Evolutionary conservation across 2,329 filamentous ascomycete genomes (phyloP).

Genomic region (Triangularia setosa): DNA sequence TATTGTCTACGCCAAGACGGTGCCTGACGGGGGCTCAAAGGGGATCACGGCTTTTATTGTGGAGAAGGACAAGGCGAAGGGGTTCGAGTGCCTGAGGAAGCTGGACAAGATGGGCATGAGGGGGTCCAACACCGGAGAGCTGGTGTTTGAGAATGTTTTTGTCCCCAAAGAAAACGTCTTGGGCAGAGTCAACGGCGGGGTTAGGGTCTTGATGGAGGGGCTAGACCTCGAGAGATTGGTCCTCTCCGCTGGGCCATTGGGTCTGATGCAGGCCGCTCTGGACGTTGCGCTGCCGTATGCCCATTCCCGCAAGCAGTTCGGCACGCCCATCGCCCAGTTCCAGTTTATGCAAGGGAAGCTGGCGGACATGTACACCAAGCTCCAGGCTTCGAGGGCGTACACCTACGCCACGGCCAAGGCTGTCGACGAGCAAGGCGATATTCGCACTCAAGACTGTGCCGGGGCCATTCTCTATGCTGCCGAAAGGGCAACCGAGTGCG

Average conservation of each 20-base stretch:
- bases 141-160: constrained; percentile 87
- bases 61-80: constrained; percentile 57
- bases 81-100: constrained; percentile 85
- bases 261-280: constrained; percentile 88
- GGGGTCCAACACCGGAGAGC: constrained; percentile 91
- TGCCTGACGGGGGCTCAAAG: constrained; percentile 73
- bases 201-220: constrained; percentile 91
- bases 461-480: constrained; percentile 91
- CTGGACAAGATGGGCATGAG: constrained; percentile 98
- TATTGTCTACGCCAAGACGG: constrained; percentile 95
- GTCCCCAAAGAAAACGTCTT: constrained; percentile 80
- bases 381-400: constrained; percentile 78
- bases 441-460: constrained; percentile 88
- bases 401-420: constrained; percentile 77
- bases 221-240: constrained; percentile 92
- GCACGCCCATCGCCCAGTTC: constrained; percentile 79
- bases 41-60: constrained; percentile 96
- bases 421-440: constrained; percentile 70
- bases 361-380: constrained; percentile 96
- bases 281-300: constrained; percentile 85
- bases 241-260: constrained; percentile 82
- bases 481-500: constrained; percentile 81
- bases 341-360: constrained; percentile 91
- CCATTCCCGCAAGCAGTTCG: constrained; percentile 87
- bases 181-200: constrained; percentile 74